Evolutionary conservation across 2,329 filamentous ascomycete genomes (phyloP).

Genomic region (Leptoxyphium fumago): DNA sequence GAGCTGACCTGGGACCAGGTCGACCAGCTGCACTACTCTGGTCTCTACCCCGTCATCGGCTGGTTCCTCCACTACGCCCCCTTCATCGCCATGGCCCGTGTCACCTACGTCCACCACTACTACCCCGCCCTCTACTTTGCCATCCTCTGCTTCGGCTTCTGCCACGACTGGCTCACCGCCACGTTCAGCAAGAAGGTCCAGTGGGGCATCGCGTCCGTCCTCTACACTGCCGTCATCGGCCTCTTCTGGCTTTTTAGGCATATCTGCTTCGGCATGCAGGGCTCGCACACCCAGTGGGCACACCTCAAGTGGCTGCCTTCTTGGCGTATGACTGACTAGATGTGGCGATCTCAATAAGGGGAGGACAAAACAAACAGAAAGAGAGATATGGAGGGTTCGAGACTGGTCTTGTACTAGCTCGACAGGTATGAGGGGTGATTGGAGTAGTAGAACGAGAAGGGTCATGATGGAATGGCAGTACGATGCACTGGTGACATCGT

Average conservation of each 20-base stretch:
- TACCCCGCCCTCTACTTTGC: slow-evolving; percentile 97
- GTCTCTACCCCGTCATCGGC: slow-evolving; percentile 77
- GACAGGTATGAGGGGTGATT: no score
- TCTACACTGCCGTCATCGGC: slow-evolving; percentile 63
- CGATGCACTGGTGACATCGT: no score
- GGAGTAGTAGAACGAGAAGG: no score
- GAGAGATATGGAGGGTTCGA: no score
- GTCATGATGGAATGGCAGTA: no score
- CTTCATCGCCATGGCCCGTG: slow-evolving; percentile 93
- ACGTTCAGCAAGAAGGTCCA: slow-evolving; percentile 50
- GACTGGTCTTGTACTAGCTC: no score
- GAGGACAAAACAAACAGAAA: no score
- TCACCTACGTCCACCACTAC: slow-evolving; percentile 98
- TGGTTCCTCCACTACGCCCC: slow-evolving; percentile 96
- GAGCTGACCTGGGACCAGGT: slow-evolving; percentile 70
- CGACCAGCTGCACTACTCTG: slow-evolving; percentile 88
- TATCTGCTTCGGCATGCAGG: slow-evolving; percentile 93
- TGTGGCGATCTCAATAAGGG: no score
- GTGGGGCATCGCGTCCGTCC: slow-evolving; percentile 52
- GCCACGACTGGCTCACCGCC: slow-evolving; percentile 67
- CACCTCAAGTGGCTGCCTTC: slow-evolving; percentile 88
- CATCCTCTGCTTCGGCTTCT: slow-evolving; percentile 77
- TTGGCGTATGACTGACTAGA: slow-evolving; percentile 67
- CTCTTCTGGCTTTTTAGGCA: slow-evolving; percentile 84
- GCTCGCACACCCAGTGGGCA: slow-evolving; percentile 65